A percentile compares a stretch with the other conserved stretches of the same genome.
These are phyloP conservation scores for Trametes maxima DNA, from an alignment of 768 basidiomycete genomes.

Conservation along the genomic window DNA sequence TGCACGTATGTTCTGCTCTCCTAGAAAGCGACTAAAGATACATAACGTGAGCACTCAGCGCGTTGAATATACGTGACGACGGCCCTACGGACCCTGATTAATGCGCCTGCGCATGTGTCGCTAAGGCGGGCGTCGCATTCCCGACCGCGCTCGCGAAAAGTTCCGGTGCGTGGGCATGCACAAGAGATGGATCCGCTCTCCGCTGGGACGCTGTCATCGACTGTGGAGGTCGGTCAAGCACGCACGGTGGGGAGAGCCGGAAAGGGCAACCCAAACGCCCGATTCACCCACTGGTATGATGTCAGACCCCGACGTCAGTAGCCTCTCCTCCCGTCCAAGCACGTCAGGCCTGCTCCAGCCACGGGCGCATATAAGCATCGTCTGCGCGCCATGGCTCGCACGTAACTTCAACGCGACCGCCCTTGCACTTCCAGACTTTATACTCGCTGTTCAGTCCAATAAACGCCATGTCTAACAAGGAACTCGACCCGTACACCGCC, in stretches of 20 bases:
- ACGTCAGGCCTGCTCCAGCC: conserved; percentile 1
- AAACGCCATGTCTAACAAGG: conserved; percentile 30
- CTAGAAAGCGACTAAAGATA: too few relatives aligned
- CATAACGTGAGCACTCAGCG: too few relatives aligned
- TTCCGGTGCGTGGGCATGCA: neutral
- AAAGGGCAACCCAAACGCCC: neutral
- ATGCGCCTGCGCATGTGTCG: neutral
- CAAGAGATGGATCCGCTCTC: too few relatives aligned
- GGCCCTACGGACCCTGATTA: neutral
- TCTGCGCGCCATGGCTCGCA: neutral
- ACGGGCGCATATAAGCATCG: neutral
- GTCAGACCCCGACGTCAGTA: conserved; percentile 18
- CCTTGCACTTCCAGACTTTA: neutral
- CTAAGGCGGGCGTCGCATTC: too few relatives aligned
- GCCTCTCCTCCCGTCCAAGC: neutral
- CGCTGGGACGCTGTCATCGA: neutral
- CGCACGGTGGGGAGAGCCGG: neutral
- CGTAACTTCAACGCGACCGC: neutral
- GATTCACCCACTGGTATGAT: conserved; percentile 12
- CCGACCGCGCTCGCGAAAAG: neutral
- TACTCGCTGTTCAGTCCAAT: neutral
- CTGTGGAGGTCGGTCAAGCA: neutral
- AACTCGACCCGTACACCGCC: conserved; percentile 77
- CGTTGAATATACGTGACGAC: too few relatives aligned
- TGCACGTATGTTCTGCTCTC: too few relatives aligned